Base-by-base conservation (phyloP, 1,284 basidiomycete species). In the Ceratobasidium papillatum region DNA sequence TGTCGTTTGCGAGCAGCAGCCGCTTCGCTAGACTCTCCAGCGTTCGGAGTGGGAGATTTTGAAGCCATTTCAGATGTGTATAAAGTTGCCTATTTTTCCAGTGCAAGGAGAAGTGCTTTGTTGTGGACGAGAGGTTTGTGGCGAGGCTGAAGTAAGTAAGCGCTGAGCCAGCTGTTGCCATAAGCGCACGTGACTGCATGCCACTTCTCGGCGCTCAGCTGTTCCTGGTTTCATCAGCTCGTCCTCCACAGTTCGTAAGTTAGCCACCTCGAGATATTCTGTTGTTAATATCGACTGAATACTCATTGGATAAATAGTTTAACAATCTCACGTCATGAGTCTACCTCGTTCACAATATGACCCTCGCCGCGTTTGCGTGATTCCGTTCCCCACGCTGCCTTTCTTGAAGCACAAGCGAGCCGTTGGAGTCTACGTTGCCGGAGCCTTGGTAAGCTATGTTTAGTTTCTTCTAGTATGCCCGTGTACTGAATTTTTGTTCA, bases 391-490 rank as follows among this genome's bases (percentile, higher is more conserved):
- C 17, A 77, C 79, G 38, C 71, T 84, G 8, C 80, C 82, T 12
- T 76, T 81, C 41, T 77, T 80, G 52, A 78, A 81, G 59, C 88
- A 93, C 82, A 89, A 90, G 78, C 87, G 95, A 52, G 89, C 94
- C 19, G 84, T 95, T 22, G 96, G 96, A 38, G 94, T 99, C 36
- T 99, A 99, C 82, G 83, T 94, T 73, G 91, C 95, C 0, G 97
- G 97, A 49, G 95, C 91, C 51, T 85, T 99, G 77, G 95, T 97
- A 80, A 78, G 94, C 88, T 52, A 54, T 43, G 59, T 61, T 58
- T 58, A 74, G 62, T 71, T 52, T 62, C 34, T 38, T 43, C 54
- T 54, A 34, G 59, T 45, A 43, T 51, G 22, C 45, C 52, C 38
- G 49, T n/a, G 25, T 12, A 51, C 12, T 27, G 54, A 61, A 68